Percentiles rank a stretch among this genome's conserved stretches.
Conservation (phyloP, 2,329 filamentous ascomycete species). For the Botrytis cinerea region DNA sequence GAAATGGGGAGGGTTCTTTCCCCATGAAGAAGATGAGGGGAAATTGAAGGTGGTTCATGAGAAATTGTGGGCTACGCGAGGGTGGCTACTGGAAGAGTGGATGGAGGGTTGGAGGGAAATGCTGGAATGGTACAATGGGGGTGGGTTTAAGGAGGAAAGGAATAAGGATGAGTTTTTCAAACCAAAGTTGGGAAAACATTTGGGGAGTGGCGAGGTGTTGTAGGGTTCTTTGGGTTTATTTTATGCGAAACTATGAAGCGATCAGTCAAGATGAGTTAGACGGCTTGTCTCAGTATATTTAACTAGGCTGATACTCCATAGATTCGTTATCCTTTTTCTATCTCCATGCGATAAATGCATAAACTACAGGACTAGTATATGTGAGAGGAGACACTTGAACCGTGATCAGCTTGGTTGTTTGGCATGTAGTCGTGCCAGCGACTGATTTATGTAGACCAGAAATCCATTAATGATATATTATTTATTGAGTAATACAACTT, state of each 20-base stretch:
- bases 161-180: slow-evolving; percentile 19
- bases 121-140: slow-evolving; percentile 16
- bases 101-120: slow-evolving; percentile 11
- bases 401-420: not conserved
- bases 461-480: not conserved
- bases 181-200: not conserved
- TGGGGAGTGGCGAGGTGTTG: not conserved
- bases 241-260: not conserved
- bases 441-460: too few relatives aligned
- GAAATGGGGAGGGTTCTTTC: slow-evolving; percentile 20
- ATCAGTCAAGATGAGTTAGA: too few relatives aligned
- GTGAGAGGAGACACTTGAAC: not conserved
- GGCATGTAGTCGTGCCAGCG: not conserved
- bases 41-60: slow-evolving; percentile 23
- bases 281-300: not conserved
- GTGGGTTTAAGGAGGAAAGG: slow-evolving; percentile 5
- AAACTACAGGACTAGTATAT: not conserved
- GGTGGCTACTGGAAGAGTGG: slow-evolving; percentile 21
- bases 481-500: too few relatives aligned
- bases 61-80: slow-evolving; percentile 17
- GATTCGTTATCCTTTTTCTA: not conserved
- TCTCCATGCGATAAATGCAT: not conserved
- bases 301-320: too few relatives aligned
- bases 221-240: not conserved
- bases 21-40: slow-evolving; percentile 15